Percentiles rank a stretch among this genome's conserved stretches.
Conservation (phyloP, 163 green algal genomes). For the Scenedesmus sp. region DNA sequence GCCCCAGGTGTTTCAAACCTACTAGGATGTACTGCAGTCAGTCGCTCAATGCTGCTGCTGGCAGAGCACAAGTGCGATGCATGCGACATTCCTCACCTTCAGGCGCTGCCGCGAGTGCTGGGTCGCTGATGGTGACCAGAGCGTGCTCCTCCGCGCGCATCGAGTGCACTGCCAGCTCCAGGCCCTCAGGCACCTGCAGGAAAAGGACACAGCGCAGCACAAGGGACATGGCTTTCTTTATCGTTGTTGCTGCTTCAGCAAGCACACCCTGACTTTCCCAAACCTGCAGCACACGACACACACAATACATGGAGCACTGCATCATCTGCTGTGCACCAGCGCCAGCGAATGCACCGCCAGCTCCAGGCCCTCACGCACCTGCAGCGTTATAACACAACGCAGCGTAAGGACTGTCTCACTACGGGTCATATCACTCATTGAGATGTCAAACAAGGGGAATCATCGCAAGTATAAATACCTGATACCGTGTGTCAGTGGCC, state of each 20-base stretch:
- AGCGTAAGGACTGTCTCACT: background rate
- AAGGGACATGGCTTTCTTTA: background rate
- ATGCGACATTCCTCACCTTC: background rate
- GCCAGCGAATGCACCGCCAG: slow-evolving; percentile 88
- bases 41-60: too few relatives aligned
- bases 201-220: background rate
- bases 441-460: too few relatives aligned
- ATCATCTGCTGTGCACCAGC: background rate
- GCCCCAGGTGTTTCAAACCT: background rate
- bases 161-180: slow-evolving; percentile 90
- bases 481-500: too few relatives aligned
- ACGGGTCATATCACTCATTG: too few relatives aligned
- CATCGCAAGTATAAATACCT: too few relatives aligned
- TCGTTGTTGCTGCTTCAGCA: background rate
- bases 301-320: background rate
- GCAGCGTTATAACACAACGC: slow-evolving; percentile 47
- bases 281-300: background rate
- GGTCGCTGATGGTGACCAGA: slow-evolving; percentile 76
- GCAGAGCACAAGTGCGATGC: too few relatives aligned
- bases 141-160: slow-evolving; percentile 92
- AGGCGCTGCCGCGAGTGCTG: slow-evolving; percentile 27
- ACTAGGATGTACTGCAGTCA: too few relatives aligned
- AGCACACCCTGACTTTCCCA: background rate
- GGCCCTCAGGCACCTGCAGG: slow-evolving; percentile 78
- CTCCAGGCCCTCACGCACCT: slow-evolving; percentile 86